These are phyloP conservation scores for Sporothrix brasiliensis DNA, from an alignment of 2,329 filamentous ascomycete species.

Conservation along the genomic window DNA sequence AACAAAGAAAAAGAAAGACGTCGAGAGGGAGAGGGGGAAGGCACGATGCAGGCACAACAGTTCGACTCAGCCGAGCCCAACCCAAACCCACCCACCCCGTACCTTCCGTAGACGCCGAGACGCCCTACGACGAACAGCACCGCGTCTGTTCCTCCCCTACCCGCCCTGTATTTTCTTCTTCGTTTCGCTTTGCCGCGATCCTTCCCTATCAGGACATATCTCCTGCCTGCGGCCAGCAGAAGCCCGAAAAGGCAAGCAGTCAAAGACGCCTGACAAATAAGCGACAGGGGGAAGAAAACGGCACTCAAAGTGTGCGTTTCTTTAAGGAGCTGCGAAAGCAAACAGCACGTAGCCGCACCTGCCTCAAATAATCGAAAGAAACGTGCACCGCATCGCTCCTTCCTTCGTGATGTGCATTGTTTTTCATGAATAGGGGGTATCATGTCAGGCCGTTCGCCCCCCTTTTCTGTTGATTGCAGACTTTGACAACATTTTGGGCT, in stretches of 20 bases:
- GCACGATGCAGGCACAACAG: conserved; percentile 16
- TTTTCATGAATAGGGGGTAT: not conserved
- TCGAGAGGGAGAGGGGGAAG: not conserved
- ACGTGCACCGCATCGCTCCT: not conserved
- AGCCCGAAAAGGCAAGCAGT: not conserved
- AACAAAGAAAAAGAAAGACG: not conserved
- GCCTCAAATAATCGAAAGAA: not conserved
- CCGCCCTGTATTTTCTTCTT: not conserved
- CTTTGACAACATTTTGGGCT: not conserved
- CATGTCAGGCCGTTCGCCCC: not conserved
- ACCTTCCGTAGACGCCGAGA: conserved; percentile 17
- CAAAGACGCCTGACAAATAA: conserved; percentile 14
- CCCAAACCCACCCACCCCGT: not conserved
- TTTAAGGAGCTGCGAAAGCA: conserved; percentile 1
- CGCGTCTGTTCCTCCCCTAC: conserved; percentile 28
- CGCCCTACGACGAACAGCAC: conserved; percentile 10
- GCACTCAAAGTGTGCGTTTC: not conserved
- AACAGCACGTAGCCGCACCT: not conserved
- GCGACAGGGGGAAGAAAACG: not conserved
- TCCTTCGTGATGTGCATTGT: not conserved
- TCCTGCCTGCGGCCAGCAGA: conserved; percentile 6
- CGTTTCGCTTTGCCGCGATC: conserved; percentile 26
- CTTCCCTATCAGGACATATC: conserved; percentile 17
- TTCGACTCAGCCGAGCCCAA: not conserved
- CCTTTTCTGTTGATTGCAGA: not conserved